Evolutionary conservation across 495 filamentous ascomycete genomes (phyloP), one percentile per base, ranked within the genome.

Genomic region (Xylaria cubensis): DNA sequence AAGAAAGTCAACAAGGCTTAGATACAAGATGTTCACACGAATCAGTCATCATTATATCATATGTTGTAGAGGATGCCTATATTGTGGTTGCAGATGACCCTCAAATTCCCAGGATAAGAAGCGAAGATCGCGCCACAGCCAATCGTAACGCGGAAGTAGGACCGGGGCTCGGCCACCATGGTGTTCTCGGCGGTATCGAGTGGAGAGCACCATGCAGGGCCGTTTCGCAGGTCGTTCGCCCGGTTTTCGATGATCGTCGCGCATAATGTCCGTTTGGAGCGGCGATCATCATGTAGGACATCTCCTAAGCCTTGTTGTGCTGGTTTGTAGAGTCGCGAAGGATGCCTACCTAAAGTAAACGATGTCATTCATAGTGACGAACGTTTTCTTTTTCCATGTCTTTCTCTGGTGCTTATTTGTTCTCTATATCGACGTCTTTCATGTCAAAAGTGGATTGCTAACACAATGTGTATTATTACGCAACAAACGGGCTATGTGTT

Each of bases 11-110:
- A 34, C 26, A 29, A 29, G 48, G 29, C 24, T 50, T 5, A 26
- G 41, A 65, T 53, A 21, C 41, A n/a, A 15, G 46, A 39, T n/a
- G 46, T 15, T 19, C 21, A 66, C 34, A 26, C 4, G 29, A 6
- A 12, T 13, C 50, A 53, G 65, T 67, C 65, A 67, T 67, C 32
- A 67, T 67, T 67, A 56, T 67, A 67, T 67, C 65, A 67, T 67
- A 55, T 29, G 0, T 9, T 29, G 65, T 42, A 67, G 36, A 26
- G 4, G 50, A 24, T 50, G 65, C 34, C 17, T n/a, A 56, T 26
- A 48, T 13, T 13, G 65, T 32, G 65, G 50, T 41, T 26, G 50
- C 50, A 55, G 65, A 55, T 67, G 65, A 55, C 34, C 42, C 65
- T 32, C 34, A 42, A 53, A 8, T 6, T 36, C 50, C 64, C 46